A percentile compares a stretch with the other conserved stretches of the same genome.
phyloP scores from a whole-genome alignment of 768 basidiomycete species.

The Auriscalpium vulgare region DNA sequence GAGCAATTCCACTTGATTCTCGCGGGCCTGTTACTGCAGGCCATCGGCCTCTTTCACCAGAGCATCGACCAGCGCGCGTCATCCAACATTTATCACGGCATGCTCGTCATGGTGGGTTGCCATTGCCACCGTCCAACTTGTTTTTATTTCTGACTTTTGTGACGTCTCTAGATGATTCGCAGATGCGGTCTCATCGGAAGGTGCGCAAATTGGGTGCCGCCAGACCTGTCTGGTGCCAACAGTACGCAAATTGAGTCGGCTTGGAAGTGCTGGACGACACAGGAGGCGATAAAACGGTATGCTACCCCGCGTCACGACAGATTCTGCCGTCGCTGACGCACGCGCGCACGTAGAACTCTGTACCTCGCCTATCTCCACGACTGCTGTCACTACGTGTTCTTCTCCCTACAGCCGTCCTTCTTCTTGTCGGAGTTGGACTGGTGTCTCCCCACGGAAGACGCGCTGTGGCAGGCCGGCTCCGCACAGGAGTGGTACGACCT shows the following conservation, averaged over 20 bases:
- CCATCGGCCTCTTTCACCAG: constrained; percentile 42
- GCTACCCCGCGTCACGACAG: constrained; percentile 4
- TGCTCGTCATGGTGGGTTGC: constrained; percentile 42
- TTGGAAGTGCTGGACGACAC: constrained; percentile 44
- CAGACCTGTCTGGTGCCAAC: constrained; percentile 21
- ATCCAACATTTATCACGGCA: constrained; percentile 41
- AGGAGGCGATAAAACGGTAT: constrained; percentile 46
- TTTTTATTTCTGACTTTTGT: not conserved
- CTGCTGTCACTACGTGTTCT: constrained; percentile 40
- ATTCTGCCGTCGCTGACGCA: too few species aligned
- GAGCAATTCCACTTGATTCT: constrained; percentile 28
- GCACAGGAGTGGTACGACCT: constrained; percentile 40
- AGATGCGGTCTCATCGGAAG: constrained; percentile 31
- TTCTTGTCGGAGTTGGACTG: constrained; percentile 36
- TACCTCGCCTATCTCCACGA: constrained; percentile 43
- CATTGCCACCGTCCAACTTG: not conserved
- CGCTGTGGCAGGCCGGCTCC: constrained; percentile 37
- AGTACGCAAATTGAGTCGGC: constrained; percentile 27
- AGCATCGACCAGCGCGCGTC: constrained; percentile 33
- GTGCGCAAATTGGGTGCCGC: constrained; percentile 33
- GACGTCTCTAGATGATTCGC: constrained; percentile 22
- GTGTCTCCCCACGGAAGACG: constrained; percentile 42
- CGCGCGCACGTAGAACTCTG: constrained; percentile 4
- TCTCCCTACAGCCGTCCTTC: constrained; percentile 37
- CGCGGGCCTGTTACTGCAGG: constrained; percentile 38